Conservation (phyloP, 2,329 filamentous ascomycete genomes). For the Fusarium clavum region DNA sequence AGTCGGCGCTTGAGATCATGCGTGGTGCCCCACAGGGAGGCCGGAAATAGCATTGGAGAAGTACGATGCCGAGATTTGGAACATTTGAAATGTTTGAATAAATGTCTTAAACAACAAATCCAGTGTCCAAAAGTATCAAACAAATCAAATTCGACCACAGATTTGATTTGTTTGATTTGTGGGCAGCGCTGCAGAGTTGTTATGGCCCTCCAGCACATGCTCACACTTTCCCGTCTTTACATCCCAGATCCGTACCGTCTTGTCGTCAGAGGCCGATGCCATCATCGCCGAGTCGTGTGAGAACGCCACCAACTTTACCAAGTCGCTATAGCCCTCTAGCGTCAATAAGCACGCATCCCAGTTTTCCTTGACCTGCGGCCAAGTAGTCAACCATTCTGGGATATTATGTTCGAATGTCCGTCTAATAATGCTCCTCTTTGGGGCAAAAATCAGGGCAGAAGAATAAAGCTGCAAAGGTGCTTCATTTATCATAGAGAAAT, state of each 20-base stretch:
- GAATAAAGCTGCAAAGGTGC: slow-evolving; percentile 47
- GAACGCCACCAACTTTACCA: not conserved
- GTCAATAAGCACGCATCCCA: slow-evolving; percentile 32
- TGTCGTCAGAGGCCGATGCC: not conserved
- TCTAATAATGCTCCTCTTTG: slow-evolving; percentile 32
- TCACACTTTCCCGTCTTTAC: not conserved
- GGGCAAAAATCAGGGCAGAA: slow-evolving; percentile 43
- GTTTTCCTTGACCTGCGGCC: not conserved
- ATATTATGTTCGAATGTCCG: slow-evolving; percentile 18
- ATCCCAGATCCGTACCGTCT: not conserved
- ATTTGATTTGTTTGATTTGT: slow-evolving; percentile 3
- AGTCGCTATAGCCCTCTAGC: not conserved
- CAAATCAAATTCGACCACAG: not conserved
- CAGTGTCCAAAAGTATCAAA: not conserved
- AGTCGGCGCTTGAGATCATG: too few species aligned
- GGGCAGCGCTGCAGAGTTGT: not conserved
- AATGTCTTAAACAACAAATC: slow-evolving; percentile 4
- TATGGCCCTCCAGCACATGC: too few species aligned
- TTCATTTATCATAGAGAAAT: slow-evolving; percentile 12
- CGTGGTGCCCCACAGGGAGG: too few species aligned
- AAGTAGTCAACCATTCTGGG: slow-evolving; percentile 17
- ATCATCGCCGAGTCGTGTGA: not conserved
- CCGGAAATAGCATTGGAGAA: too few species aligned
- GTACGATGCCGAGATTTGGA: not conserved
- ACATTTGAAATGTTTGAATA: not conserved